Conservation (phyloP, 176 grass and related monocot species). For the Themeda triandra region DNA sequence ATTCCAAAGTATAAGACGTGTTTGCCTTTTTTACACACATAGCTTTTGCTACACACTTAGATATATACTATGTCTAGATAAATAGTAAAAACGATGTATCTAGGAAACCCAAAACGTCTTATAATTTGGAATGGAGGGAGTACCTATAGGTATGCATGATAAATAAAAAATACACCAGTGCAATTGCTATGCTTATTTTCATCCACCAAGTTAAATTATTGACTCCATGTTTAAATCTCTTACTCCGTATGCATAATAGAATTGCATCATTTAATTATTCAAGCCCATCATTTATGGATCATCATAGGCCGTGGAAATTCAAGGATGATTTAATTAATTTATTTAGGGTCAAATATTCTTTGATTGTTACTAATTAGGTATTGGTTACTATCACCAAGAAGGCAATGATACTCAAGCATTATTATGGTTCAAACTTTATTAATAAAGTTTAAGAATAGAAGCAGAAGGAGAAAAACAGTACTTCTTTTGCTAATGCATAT, state of each 20-base stretch:
- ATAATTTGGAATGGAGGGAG: background rate
- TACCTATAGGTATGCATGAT: background rate
- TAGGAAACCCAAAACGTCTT: background rate
- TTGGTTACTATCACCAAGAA: background rate
- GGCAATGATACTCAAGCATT: background rate
- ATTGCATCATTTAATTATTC: constrained; percentile 22
- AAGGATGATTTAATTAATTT: constrained; percentile 9
- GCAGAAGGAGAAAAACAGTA: constrained; percentile 2
- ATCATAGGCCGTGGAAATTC: background rate
- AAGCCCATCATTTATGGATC: constrained; percentile 18
- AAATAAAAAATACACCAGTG: background rate
- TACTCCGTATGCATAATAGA: background rate
- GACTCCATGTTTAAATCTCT: background rate
- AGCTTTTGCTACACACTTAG: background rate
- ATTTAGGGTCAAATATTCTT: background rate
- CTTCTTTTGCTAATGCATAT: constrained; percentile 19
- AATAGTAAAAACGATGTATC: background rate
- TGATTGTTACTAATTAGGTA: background rate
- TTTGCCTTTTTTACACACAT: background rate
- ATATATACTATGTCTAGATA: background rate
- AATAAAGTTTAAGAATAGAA: constrained; percentile 13
- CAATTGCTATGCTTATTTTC: background rate
- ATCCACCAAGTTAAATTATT: background rate
- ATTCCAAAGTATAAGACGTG: background rate
- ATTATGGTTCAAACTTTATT: background rate